Evolutionary conservation across 2,329 filamentous ascomycete genomes (phyloP).

Genomic region (Metarhizium robertsii): DNA sequence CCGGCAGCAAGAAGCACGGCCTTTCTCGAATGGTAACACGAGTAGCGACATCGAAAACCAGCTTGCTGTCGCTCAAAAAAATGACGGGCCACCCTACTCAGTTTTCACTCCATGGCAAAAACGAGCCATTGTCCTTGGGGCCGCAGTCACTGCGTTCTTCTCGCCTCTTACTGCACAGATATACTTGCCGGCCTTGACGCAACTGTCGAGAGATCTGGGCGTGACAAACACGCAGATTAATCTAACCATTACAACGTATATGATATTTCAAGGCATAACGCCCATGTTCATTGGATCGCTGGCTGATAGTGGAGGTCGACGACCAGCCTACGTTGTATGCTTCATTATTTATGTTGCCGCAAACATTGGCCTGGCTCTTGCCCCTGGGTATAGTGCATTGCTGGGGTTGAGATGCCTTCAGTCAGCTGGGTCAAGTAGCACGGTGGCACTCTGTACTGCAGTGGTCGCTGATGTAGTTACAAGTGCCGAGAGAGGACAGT

Average conservation of each 20-base stretch:
- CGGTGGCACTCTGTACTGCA: slow-evolving; percentile 46
- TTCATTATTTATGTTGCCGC: slow-evolving; percentile 44
- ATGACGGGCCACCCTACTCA: slow-evolving; percentile 21
- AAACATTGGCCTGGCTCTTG: slow-evolving; percentile 43
- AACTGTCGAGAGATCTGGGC: slow-evolving; percentile 36
- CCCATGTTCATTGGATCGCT: slow-evolving; percentile 48
- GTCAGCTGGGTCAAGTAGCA: slow-evolving; percentile 48
- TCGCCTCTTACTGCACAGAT: slow-evolving; percentile 40
- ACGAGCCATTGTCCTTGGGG: slow-evolving; percentile 28
- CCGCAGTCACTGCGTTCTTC: slow-evolving; percentile 30
- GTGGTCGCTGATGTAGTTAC: slow-evolving; percentile 57
- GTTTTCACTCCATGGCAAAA: slow-evolving; percentile 31
- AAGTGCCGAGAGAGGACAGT: slow-evolving; percentile 50
- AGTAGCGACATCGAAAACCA: slow-evolving; percentile 10
- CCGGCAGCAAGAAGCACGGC: not conserved
- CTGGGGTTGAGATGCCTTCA: slow-evolving; percentile 47
- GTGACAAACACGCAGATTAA: slow-evolving; percentile 35
- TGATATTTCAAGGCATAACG: slow-evolving; percentile 51
- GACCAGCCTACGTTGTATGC: slow-evolving; percentile 43
- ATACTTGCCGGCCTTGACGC: slow-evolving; percentile 43
- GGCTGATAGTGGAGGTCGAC: slow-evolving; percentile 43
- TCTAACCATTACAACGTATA: slow-evolving; percentile 44
- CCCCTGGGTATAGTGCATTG: slow-evolving; percentile 38
- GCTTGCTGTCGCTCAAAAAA: not conserved
- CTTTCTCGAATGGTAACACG: not conserved